Evolutionary conservation across 139 green algal species (phyloP).

Genomic region (Coelastrella sp.): DNA sequence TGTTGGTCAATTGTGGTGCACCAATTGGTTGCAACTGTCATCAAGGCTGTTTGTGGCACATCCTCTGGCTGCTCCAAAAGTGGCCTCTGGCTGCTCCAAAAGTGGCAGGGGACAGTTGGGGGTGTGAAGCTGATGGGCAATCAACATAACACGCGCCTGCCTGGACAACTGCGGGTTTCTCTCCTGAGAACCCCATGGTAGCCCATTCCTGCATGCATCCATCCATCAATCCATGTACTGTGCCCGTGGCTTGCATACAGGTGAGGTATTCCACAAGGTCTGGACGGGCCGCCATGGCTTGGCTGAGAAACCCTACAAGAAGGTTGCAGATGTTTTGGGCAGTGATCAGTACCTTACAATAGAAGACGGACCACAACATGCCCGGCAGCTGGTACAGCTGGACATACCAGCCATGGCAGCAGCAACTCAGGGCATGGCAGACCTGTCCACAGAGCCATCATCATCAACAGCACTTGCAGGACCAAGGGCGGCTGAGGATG

Average conservation of each 20-base stretch:
- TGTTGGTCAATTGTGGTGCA: too few relatives aligned
- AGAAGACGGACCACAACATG: neutral
- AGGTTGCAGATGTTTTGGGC: neutral
- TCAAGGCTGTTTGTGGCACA: neutral
- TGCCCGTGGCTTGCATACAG: neutral
- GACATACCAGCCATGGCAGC: neutral
- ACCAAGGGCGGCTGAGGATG: neutral
- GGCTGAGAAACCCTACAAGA: neutral
- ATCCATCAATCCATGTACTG: too few relatives aligned
- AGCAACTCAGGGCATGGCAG: neutral
- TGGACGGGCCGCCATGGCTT: neutral
- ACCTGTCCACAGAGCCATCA: neutral
- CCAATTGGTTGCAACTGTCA: too few relatives aligned
- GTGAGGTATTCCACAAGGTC: conserved; percentile 1
- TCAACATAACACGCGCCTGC: too few relatives aligned
- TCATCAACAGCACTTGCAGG: neutral
- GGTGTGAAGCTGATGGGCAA: too few relatives aligned
- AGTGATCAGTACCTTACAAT: neutral
- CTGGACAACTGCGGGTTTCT: too few relatives aligned
- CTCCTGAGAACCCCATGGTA: too few relatives aligned
- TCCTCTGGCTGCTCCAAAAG: neutral
- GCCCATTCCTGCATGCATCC: too few relatives aligned
- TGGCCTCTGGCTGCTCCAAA: neutral
- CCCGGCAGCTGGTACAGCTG: conserved; percentile 3
- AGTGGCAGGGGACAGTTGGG: too few relatives aligned